Evolutionary conservation across 306 rosid genomes (phyloP).

Genomic region (Chamaecrista fasciculata): DNA sequence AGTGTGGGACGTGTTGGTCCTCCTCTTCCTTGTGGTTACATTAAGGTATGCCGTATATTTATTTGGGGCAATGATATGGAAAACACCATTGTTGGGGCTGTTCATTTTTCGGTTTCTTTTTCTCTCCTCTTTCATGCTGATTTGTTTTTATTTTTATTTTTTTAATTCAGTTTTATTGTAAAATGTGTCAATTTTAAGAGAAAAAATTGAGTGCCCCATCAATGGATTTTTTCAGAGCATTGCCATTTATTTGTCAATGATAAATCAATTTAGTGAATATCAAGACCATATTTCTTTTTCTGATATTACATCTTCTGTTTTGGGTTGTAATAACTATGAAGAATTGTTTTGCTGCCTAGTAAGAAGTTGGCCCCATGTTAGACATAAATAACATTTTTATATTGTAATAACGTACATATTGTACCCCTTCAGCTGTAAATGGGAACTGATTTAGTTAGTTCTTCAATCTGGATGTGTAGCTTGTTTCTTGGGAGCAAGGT

Average conservation of each 20-base stretch:
- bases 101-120: too few relatives aligned
- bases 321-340: neutral
- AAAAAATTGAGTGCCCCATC: too few relatives aligned
- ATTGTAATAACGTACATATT: conserved; percentile 10
- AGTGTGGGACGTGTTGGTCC: conserved; percentile 97
- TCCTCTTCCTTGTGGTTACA: conserved; percentile 78
- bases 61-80: too few relatives aligned
- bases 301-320: neutral
- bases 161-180: too few relatives aligned
- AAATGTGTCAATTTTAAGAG: too few relatives aligned
- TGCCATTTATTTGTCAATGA: neutral
- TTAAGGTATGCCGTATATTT: conserved; percentile 50
- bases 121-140: too few relatives aligned
- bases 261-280: neutral
- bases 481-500: conserved; percentile 94
- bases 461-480: conserved; percentile 52
- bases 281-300: neutral
- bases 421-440: neutral
- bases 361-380: conserved; percentile 11
- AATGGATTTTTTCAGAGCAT: too few relatives aligned
- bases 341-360: neutral
- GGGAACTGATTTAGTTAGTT: conserved; percentile 16
- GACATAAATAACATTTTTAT: conserved; percentile 3
- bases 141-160: too few relatives aligned
- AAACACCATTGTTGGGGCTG: too few relatives aligned